phyloP scores from a whole-genome alignment of 177 flowering plant species.

The Vitis hybrid region DNA sequence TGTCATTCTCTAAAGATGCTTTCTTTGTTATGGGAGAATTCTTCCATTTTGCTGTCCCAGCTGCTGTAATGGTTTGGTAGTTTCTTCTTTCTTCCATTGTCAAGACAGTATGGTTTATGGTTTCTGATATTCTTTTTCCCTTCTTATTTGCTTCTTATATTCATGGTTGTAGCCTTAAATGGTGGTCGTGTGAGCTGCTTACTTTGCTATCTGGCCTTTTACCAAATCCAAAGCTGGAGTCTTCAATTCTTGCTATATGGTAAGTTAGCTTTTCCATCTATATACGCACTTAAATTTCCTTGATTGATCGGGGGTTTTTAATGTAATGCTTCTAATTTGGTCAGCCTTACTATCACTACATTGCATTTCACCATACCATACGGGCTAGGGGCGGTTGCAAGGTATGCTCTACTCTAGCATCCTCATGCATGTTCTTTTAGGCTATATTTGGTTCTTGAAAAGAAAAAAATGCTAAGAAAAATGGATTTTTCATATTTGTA shows the following conservation, averaged over 20 bases:
- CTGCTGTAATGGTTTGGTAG: constrained; percentile 39
- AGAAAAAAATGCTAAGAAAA: not conserved
- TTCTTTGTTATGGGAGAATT: constrained; percentile 18
- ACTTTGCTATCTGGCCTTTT: constrained; percentile 23
- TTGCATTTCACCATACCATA: constrained; percentile 27
- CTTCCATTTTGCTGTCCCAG: constrained; percentile 28
- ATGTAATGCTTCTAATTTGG: not conserved
- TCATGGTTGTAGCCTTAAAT: constrained; percentile 20
- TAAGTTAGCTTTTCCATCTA: not conserved
- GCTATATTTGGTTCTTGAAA: not conserved
- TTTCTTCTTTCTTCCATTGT: not conserved
- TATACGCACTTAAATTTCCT: not conserved
- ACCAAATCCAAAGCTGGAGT: constrained; percentile 28
- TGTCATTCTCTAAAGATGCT: not conserved
- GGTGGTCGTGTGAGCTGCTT: constrained; percentile 36
- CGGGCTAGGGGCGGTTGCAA: constrained; percentile 32
- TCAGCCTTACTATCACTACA: constrained; percentile 27
- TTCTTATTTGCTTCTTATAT: not conserved
- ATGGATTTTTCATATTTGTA: constrained; percentile 3
- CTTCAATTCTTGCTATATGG: constrained; percentile 35
- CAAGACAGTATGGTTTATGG: not conserved
- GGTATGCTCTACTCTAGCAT: constrained; percentile 7
- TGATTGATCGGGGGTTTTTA: not conserved
- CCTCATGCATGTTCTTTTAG: not conserved
- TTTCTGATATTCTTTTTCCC: not conserved